A percentile compares a stretch with the other conserved stretches of the same genome.
Evolutionary conservation across 805 yeast species (phyloP).

Genomic region (Scheffersomyces ergatensis): DNA sequence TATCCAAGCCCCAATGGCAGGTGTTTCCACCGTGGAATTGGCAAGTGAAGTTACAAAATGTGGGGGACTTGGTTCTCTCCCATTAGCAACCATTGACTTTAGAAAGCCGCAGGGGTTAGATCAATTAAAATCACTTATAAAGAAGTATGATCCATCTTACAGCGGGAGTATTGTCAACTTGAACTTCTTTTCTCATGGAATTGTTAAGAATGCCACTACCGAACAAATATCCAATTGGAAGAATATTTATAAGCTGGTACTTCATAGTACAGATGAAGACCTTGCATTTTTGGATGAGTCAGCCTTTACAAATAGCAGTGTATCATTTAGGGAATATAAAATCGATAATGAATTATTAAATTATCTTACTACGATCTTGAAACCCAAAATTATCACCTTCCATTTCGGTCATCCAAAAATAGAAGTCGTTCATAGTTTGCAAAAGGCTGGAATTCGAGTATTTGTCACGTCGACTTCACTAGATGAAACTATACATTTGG

Average conservation of each 20-base stretch:
- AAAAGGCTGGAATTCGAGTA: slow-evolving; percentile 35
- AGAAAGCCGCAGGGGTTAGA: slow-evolving; percentile 4
- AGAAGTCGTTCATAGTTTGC: slow-evolving; percentile 28
- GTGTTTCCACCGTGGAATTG: slow-evolving; percentile 43
- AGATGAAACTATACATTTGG: slow-evolving; percentile 35
- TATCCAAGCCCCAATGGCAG: slow-evolving; percentile 63
- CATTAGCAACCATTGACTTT: slow-evolving; percentile 32
- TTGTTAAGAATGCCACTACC: slow-evolving; percentile 16
- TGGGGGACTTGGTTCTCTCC: slow-evolving; percentile 55
- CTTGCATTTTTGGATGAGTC: slow-evolving; percentile 4
- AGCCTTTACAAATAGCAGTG: slow-evolving; percentile 18
- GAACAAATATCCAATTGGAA: slow-evolving; percentile 21
- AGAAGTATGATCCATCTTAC: slow-evolving; percentile 5
- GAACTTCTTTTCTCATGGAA: slow-evolving; percentile 46
- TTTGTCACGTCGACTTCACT: slow-evolving; percentile 48
- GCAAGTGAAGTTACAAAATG: slow-evolving; percentile 39
- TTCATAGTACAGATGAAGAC: slow-evolving; percentile 4
- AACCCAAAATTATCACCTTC: slow-evolving; percentile 50
- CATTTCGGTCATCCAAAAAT: slow-evolving; percentile 49
- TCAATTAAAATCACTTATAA: slow-evolving; percentile 13
- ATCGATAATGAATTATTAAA: slow-evolving; percentile 14
- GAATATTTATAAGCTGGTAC: slow-evolving; percentile 10
- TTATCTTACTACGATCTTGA: slow-evolving; percentile 8
- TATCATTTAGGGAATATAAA: slow-evolving; percentile 31
- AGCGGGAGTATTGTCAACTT: slow-evolving; percentile 29